Evolutionary conservation across 352 stramenopile species (phyloP).

Genomic region (Phytophthora pisi): DNA sequence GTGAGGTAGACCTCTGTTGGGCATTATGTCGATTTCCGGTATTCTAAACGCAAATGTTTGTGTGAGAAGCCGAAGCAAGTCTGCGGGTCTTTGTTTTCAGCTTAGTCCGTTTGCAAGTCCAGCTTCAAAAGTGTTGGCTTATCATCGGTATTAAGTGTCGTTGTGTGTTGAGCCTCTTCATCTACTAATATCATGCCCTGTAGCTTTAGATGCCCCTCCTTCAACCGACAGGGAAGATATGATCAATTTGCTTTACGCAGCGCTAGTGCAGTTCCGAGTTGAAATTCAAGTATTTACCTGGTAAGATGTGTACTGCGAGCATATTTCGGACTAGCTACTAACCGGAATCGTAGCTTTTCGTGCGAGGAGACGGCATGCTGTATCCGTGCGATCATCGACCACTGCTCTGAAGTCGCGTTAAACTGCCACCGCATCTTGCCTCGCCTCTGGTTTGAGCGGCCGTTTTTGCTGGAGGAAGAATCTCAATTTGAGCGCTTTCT

Average conservation of each 20-base stretch:
- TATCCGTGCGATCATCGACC: conserved; percentile 59
- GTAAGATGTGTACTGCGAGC: conserved; percentile 17
- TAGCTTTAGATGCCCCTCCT: conserved; percentile 1
- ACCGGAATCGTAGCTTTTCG: conserved; percentile 32
- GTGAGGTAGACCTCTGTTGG: conserved; percentile 23
- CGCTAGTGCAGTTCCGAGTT: conserved; percentile 65
- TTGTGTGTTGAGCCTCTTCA: background rate
- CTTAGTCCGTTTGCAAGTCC: conserved; percentile 61
- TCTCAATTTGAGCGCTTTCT: conserved; percentile 79
- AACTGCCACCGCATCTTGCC: conserved; percentile 50
- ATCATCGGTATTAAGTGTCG: conserved; percentile 51
- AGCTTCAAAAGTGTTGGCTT: conserved; percentile 67
- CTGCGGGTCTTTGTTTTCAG: conserved; percentile 65
- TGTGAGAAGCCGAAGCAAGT: conserved; percentile 36
- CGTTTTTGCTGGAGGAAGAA: conserved; percentile 77
- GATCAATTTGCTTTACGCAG: conserved; percentile 53
- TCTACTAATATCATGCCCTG: conserved; percentile 3
- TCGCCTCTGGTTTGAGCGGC: conserved; percentile 75
- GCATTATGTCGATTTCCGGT: background rate
- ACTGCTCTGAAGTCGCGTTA: conserved; percentile 57
- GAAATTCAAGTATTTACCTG: conserved; percentile 56
- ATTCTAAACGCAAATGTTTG: conserved; percentile 1
- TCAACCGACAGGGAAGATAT: conserved; percentile 9
- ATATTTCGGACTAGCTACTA: background rate
- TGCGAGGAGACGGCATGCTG: conserved; percentile 42